Base-by-base conservation (phyloP, 2,329 filamentous ascomycete genomes). In the Elsinoe australis region DNA sequence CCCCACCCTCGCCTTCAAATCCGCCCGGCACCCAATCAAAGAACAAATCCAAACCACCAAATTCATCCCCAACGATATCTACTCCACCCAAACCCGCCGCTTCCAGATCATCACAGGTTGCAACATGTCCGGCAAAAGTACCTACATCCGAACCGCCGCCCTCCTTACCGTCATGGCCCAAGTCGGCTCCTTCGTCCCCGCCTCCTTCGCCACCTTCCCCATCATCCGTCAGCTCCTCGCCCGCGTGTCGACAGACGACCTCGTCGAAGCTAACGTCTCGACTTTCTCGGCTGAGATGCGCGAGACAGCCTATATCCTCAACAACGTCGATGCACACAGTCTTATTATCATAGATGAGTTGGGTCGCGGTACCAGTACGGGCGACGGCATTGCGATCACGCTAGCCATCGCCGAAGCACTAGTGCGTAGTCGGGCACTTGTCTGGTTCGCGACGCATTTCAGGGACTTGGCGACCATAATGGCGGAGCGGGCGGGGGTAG, bases 41-140 rank as follows among this genome's bases (percentile, higher is more conserved):
- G 87, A 94, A 65, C 85, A 81, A 60, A 77, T 82, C 2, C 79
- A 86, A 54, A 67, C 71, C 1, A 75, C 74, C 32, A 79, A 77
- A 17, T 94, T 85, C 60, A 72, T 96, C 3, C 85, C 92, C 0
- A 96, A 96, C 54, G 89, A 96, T 59, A 85, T 89, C 21, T 96
- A 89, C 58, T 83, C 87, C 2, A 85, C 82, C 0, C 75, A 83
- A 26, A 81, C 90, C 52, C 80, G 81, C 28, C 80, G 89, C 1
- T 94, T 95, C 58, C 89, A 96, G 55, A 84, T 96, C 52, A 82
- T 98, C 53, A 96, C 90, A 0, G 90, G 92, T 3, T 94, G 87
- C 63, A 98, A 98, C 58, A 98, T 98, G 92, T 94, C 87, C 57
- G 92, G 89, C 1, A 98, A 96, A 64, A 94, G 85, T 54, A 98